Base-by-base conservation (phyloP, 768 basidiomycete genomes). In the Dioszegia aurantiaca region DNA sequence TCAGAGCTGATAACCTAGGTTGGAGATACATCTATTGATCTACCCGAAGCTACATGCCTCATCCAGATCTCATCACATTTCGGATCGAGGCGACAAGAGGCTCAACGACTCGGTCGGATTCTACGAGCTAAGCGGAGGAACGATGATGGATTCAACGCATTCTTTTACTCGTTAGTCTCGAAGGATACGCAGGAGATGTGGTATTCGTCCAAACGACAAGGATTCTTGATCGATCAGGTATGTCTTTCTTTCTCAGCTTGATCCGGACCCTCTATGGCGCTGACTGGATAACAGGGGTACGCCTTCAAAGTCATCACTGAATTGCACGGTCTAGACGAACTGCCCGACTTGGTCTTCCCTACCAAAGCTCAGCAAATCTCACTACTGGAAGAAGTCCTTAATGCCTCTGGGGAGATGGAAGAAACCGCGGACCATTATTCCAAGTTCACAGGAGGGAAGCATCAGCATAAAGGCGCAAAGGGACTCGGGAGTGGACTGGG, bases 51-150 rank as follows among this genome's bases (percentile, higher is more conserved):
- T 41, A 99, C 95, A 8, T 98, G 95, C 79, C 84, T 99, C 64
- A 99, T 99, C 69, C 95, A 98, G 80, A 98, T 99, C 63, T 97
- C 92, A 23, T 97, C 94, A 8, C 95, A 99, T 78, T 99, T 98
- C 76, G 95, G 95, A 19, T 97, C 93, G 27, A 87, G 95, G 54
- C 83, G 95, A 66, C 95, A 99, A 79, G 95, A 99, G 30, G 57
- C 57, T 23, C 57, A 58, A 39, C 47, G 57, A n/a, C 48, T 58
- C 90, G 92, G 92, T 14, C 91, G 95, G 44, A 99, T 99, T 69
- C 79, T 99, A 43, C 87, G 95, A 44, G 95, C 95, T 9, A 99
- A 99, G 77, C 84, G 95, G 59, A 83, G 95, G 63, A 99, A 99
- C 72, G 95, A 99, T 70, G 95, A 98, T 78, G 95, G 95, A 0